These are phyloP conservation scores for Nakaseomyces sp. DNA, from an alignment of 1,139 yeast genomes.

Conservation along the genomic window DNA sequence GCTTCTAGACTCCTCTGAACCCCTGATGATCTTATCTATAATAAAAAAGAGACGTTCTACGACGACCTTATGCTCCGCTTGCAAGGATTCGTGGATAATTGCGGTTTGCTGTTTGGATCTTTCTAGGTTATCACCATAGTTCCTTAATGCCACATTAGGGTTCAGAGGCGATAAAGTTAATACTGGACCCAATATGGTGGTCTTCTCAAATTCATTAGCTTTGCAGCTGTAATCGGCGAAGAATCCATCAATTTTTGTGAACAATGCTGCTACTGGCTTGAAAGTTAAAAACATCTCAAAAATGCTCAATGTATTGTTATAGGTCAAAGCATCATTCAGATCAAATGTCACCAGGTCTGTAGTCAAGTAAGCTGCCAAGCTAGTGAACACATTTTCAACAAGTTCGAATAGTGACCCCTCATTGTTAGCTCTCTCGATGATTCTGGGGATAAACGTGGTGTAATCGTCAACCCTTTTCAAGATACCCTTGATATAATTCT, in stretches of 20 bases:
- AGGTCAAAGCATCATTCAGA: constrained; percentile 40
- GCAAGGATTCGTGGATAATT: constrained; percentile 47
- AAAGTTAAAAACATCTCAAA: constrained; percentile 53
- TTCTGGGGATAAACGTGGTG: constrained; percentile 49
- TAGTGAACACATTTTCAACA: constrained; percentile 48
- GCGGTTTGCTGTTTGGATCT: constrained; percentile 34
- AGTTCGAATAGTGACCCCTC: constrained; percentile 60
- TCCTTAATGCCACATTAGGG: constrained; percentile 40
- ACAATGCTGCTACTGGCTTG: constrained; percentile 53
- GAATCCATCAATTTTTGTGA: constrained; percentile 54
- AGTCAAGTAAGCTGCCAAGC: constrained; percentile 29
- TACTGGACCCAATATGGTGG: constrained; percentile 69
- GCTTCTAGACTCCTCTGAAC: constrained; percentile 55
- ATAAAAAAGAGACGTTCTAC: constrained; percentile 58
- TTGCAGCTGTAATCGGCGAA: constrained; percentile 27
- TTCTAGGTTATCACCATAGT: constrained; percentile 38
- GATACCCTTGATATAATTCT: constrained; percentile 29
- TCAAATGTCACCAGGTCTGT: constrained; percentile 28
- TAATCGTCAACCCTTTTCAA: constrained; percentile 34
- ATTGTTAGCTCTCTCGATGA: constrained; percentile 50
- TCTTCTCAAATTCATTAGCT: constrained; percentile 47
- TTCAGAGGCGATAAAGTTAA: constrained; percentile 67
- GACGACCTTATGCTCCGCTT: constrained; percentile 49
- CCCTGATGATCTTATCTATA: constrained; percentile 68
- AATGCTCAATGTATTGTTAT: constrained; percentile 44